Percentiles rank a stretch among this genome's conserved stretches.
Conservation (phyloP, 257 asterid species). For the Solanum stenotomum region DNA sequence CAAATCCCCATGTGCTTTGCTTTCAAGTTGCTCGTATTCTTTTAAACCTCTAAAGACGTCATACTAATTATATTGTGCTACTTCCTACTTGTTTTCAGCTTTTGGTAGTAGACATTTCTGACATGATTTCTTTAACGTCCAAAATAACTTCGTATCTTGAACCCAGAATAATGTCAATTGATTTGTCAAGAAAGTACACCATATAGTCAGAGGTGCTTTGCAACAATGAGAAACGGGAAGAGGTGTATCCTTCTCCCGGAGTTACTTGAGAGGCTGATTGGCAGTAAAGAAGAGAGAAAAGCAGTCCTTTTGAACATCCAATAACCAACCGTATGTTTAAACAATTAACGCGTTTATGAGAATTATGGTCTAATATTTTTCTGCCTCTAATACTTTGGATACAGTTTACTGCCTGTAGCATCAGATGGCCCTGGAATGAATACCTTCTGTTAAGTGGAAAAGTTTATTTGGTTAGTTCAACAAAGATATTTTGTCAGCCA, state of each 20-base stretch:
- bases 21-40: background rate
- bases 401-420: background rate
- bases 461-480: background rate
- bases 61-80: background rate
- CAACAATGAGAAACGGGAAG: background rate
- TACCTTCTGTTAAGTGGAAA: background rate
- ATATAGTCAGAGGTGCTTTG: background rate
- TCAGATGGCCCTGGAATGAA: background rate
- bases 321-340: background rate
- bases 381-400: background rate
- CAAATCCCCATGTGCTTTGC: background rate
- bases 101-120: background rate
- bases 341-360: background rate
- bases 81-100: background rate
- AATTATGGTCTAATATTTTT: background rate
- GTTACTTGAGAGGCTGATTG: background rate
- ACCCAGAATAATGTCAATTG: background rate
- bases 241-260: background rate
- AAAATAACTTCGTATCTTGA: background rate
- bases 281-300: background rate
- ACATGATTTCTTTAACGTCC: background rate
- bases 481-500: background rate
- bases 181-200: background rate
- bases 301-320: background rate
- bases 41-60: background rate